These are phyloP conservation scores for Curvularia eragrostidis DNA, from an alignment of 2,329 filamentous ascomycete genomes.

Conservation along the genomic window DNA sequence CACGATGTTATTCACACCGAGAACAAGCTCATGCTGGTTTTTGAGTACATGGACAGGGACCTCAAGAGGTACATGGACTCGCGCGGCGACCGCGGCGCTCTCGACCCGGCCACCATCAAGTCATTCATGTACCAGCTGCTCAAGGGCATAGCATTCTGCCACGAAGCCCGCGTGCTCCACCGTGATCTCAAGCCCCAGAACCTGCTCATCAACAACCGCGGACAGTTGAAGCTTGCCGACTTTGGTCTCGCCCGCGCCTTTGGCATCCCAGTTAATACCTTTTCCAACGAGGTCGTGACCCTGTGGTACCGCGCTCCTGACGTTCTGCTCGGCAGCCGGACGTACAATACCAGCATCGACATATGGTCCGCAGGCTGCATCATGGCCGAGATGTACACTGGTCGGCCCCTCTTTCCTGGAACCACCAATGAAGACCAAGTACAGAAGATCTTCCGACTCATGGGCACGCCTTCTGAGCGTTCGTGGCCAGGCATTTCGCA, in stretches of 20 bases:
- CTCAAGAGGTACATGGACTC: slow-evolving; percentile 99
- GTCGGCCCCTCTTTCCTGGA: slow-evolving; percentile 91
- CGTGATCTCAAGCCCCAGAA: slow-evolving; percentile 97
- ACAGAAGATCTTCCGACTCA: slow-evolving; percentile 95
- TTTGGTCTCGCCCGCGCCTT: slow-evolving; percentile 94
- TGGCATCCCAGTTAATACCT: slow-evolving; percentile 96
- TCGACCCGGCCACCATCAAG: slow-evolving; percentile 92
- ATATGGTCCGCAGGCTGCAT: slow-evolving; percentile 99
- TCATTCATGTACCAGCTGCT: slow-evolving; percentile 99
- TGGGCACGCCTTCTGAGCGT: slow-evolving; percentile 95
- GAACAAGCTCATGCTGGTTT: slow-evolving; percentile 99
- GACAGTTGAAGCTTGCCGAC: slow-evolving; percentile 89
- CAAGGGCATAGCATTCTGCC: slow-evolving; percentile 95
- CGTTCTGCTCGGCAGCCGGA: slow-evolving; percentile 89
- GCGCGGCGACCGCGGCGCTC: slow-evolving; percentile 83
- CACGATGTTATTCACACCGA: slow-evolving; percentile 99
- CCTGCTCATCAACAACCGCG: slow-evolving; percentile 90
- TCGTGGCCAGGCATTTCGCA: slow-evolving; percentile 95
- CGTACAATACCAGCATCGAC: slow-evolving; percentile 99
- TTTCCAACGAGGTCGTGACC: slow-evolving; percentile 97
- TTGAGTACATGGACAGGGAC: slow-evolving; percentile 98
- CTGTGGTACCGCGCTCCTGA: slow-evolving; percentile 98
- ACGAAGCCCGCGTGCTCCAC: slow-evolving; percentile 95
- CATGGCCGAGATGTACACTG: slow-evolving; percentile 99
- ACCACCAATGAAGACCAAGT: slow-evolving; percentile 99